Conservation (phyloP, 768 basidiomycete species). For the Arthromyces matolae region DNA sequence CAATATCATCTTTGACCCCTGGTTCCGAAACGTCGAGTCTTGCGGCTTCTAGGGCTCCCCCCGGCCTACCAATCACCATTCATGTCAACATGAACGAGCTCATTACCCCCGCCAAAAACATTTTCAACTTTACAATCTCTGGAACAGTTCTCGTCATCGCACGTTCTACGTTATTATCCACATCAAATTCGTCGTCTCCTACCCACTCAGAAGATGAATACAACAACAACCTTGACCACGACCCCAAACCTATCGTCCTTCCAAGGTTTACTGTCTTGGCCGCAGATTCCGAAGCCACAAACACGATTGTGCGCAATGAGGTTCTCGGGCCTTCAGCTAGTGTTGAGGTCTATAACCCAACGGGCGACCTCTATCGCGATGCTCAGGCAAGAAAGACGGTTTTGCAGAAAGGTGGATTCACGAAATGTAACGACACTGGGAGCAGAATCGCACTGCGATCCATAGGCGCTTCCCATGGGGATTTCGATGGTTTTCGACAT, state of each 20-base stretch:
- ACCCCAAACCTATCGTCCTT: conserved; percentile 51
- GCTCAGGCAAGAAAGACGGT: conserved; percentile 63
- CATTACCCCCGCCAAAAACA: conserved; percentile 57
- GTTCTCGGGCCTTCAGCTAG: conserved; percentile 37
- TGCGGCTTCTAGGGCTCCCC: conserved; percentile 32
- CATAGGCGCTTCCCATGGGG: conserved; percentile 22
- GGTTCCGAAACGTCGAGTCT: conserved; percentile 29
- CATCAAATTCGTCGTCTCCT: conserved; percentile 20
- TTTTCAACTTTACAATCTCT: conserved; percentile 61
- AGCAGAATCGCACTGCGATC: conserved; percentile 53
- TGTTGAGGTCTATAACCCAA: conserved; percentile 61
- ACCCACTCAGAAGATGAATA: conserved; percentile 14
- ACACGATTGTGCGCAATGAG: conserved; percentile 60
- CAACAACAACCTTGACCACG: conserved; percentile 21
- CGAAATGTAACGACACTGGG: conserved; percentile 60
- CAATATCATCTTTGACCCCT: conserved; percentile 49
- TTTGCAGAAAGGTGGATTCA: conserved; percentile 53
- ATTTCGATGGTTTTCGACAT: conserved; percentile 23
- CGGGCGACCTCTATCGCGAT: conserved; percentile 50
- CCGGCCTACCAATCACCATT: conserved; percentile 62
- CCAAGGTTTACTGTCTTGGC: conserved; percentile 70
- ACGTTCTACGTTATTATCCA: conserved; percentile 26
- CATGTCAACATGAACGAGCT: conserved; percentile 82
- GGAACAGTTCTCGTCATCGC: conserved; percentile 63
- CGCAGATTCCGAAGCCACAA: conserved; percentile 58